These are phyloP conservation scores for Gynostemma pentaphyllum DNA, from an alignment of 306 rosid genomes.

Conservation along the genomic window DNA sequence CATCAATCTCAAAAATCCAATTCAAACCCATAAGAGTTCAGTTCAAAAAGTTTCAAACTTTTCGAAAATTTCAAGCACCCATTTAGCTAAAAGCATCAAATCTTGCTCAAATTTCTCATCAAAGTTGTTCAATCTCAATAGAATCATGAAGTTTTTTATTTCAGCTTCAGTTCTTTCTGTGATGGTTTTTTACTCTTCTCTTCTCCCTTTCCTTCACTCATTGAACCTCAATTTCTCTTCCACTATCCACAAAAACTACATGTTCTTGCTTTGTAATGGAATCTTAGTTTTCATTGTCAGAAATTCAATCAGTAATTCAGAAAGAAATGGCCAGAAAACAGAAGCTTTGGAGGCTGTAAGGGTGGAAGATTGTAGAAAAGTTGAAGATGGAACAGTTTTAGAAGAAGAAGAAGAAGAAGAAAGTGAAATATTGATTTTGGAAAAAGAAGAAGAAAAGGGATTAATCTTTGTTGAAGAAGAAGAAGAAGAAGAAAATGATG, in stretches of 20 bases:
- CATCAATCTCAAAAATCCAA: no score
- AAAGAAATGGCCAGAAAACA: not conserved
- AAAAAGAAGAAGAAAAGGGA: no score
- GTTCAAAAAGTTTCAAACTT: no score
- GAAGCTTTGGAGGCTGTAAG: not conserved
- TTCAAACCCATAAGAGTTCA: no score
- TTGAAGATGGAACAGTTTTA: not conserved
- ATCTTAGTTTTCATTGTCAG: slow-evolving; percentile 23
- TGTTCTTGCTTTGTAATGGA: slow-evolving; percentile 62
- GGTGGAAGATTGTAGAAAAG: not conserved
- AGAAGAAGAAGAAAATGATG: not conserved
- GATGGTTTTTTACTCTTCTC: slow-evolving; percentile 19
- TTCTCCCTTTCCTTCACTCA: slow-evolving; percentile 12
- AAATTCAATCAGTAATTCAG: slow-evolving; percentile 8
- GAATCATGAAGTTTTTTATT: slow-evolving; percentile 25
- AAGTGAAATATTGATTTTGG: not conserved
- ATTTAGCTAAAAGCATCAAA: no score
- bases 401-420: not conserved
- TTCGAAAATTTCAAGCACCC: no score
- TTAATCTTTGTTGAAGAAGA: no score
- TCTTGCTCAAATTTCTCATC: no score
- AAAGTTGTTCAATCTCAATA: not conserved
- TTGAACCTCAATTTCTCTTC: slow-evolving; percentile 14
- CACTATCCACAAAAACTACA: slow-evolving; percentile 31
- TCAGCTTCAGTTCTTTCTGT: slow-evolving; percentile 23